phyloP scores from a whole-genome alignment of 2,329 filamentous ascomycete species.

The Trichoderma simmonsii region DNA sequence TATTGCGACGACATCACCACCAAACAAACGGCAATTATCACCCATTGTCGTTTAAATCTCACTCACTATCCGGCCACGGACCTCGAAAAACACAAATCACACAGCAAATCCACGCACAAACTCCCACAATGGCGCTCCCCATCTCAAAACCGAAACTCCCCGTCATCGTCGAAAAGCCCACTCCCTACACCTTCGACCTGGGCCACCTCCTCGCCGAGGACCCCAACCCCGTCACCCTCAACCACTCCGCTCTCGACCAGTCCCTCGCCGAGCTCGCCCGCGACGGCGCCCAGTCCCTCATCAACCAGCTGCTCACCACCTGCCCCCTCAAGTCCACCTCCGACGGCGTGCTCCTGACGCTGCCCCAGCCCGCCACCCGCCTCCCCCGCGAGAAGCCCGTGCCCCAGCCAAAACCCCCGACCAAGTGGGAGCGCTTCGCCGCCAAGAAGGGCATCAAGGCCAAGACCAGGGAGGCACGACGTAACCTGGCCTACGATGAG shows the following conservation, averaged over 20 bases:
- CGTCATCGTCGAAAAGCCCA: conserved; percentile 73
- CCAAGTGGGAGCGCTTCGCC: conserved; percentile 95
- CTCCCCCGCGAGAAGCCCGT: conserved; percentile 92
- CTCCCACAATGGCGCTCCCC: conserved; percentile 34
- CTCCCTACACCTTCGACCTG: conserved; percentile 91
- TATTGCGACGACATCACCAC: not conserved
- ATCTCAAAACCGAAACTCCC: conserved; percentile 50
- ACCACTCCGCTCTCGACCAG: conserved; percentile 56
- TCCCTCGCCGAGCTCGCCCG: conserved; percentile 72
- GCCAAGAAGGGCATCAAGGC: conserved; percentile 94
- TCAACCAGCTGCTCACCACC: conserved; percentile 91
- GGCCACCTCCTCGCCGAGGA: conserved; percentile 81
- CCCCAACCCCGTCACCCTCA: conserved; percentile 71
- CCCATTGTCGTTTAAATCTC: not conserved
- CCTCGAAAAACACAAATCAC: not conserved
- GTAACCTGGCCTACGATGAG: conserved; percentile 80
- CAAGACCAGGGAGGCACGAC: conserved; percentile 73
- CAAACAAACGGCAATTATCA: not conserved
- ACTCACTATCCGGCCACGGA: not conserved
- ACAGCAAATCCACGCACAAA: not conserved
- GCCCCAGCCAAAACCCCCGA: conserved; percentile 75
- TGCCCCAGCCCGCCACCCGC: conserved; percentile 66
- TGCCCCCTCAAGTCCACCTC: conserved; percentile 71
- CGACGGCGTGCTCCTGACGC: conserved; percentile 71
- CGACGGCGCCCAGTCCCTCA: conserved; percentile 84